These are phyloP conservation scores for Westerdykella sp. DNA, from an alignment of 2,329 filamentous ascomycete species.

Conservation along the genomic window DNA sequence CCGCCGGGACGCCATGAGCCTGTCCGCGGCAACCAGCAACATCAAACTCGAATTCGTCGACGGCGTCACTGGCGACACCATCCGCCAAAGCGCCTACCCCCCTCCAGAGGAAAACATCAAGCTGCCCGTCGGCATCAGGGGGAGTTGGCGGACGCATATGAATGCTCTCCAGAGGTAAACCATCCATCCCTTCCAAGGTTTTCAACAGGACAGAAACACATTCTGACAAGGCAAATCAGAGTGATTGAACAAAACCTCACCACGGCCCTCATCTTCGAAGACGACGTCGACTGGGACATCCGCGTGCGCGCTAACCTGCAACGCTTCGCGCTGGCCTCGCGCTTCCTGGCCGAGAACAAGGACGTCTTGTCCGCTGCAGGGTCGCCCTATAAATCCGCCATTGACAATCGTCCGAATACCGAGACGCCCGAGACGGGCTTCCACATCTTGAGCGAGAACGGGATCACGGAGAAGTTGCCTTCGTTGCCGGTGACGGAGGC, in stretches of 20 bases:
- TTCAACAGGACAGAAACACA: no score
- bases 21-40: conserved; percentile 45
- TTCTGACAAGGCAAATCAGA: conserved; percentile 8
- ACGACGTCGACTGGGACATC: conserved; percentile 30
- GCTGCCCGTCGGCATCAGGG: conserved; percentile 20
- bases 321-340: conserved; percentile 25
- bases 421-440: conserved; percentile 21
- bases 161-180: conserved; percentile 22
- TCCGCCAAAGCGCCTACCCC: conserved; percentile 23
- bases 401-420: conserved; percentile 16
- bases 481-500: conserved; percentile 15
- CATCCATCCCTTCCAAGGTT: neutral
- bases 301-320: conserved; percentile 24
- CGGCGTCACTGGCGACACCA: conserved; percentile 40
- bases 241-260: conserved; percentile 27
- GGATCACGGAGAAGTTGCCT: conserved; percentile 16
- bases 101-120: conserved; percentile 26
- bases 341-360: conserved; percentile 17
- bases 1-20: conserved; percentile 47
- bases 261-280: conserved; percentile 27
- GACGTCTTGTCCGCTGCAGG: conserved; percentile 5
- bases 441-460: conserved; percentile 19
- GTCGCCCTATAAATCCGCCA: conserved; percentile 9
- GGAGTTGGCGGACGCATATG: conserved; percentile 30
- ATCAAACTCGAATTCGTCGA: conserved; percentile 46